Conservation (phyloP, 1,284 basidiomycete genomes). For the Puccinia polysora region DNA sequence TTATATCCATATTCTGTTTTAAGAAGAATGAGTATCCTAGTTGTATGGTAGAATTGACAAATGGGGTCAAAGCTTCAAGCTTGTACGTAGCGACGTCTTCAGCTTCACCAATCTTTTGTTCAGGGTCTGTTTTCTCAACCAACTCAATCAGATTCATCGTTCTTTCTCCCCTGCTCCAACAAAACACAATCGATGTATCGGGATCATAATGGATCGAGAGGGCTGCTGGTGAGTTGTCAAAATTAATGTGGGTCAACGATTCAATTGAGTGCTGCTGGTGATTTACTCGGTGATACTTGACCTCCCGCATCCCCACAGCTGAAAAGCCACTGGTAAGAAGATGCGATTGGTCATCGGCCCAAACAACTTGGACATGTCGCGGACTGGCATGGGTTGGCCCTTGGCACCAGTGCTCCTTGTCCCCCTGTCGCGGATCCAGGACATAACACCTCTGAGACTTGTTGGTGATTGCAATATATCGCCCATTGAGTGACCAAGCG, state of each 20-base stretch:
- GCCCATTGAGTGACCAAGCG: slow-evolving; percentile 53
- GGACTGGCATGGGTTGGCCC: slow-evolving; percentile 54
- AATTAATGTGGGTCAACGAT: slow-evolving; percentile 49
- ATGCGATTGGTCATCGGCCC: slow-evolving; percentile 52
- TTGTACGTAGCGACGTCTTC: too few relatives aligned
- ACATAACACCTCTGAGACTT: slow-evolving; percentile 55
- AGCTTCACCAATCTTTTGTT: background rate
- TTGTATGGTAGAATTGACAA: slow-evolving; percentile 51
- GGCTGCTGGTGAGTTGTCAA: slow-evolving; percentile 57
- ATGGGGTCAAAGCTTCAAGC: slow-evolving; percentile 48
- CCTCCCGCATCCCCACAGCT: slow-evolving; percentile 54
- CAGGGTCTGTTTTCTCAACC: slow-evolving; percentile 46
- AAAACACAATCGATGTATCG: slow-evolving; percentile 55
- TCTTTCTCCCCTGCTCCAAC: slow-evolving; percentile 57
- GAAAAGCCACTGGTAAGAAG: slow-evolving; percentile 56
- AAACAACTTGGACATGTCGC: slow-evolving; percentile 55
- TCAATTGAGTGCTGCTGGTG: slow-evolving; percentile 40
- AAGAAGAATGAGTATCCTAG: slow-evolving; percentile 54
- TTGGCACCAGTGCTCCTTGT: slow-evolving; percentile 41
- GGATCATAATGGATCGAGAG: slow-evolving; percentile 56
- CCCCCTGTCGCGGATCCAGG: slow-evolving; percentile 53
- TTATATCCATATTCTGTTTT: slow-evolving; percentile 54
- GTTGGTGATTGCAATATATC: slow-evolving; percentile 54
- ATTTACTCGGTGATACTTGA: slow-evolving; percentile 53
- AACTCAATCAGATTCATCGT: slow-evolving; percentile 55